Evolutionary conservation across 177 flowering plant genomes (phyloP), one percentile per base, ranked within the genome.

Genomic region (Vitis hybrid): DNA sequence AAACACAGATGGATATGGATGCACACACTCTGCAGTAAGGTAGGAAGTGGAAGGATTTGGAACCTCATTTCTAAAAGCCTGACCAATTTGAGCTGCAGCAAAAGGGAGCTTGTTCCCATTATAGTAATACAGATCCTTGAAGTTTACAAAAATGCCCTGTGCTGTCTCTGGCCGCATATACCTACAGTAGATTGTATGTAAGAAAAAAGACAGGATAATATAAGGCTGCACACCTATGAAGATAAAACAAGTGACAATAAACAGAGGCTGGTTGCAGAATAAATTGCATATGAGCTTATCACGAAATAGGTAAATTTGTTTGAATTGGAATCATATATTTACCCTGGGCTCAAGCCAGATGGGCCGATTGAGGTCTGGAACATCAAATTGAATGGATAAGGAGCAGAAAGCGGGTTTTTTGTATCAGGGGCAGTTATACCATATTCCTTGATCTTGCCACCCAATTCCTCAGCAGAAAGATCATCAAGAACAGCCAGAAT

Each of bases 81-180:
- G 99, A 19, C 99, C 99, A 82, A 93, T 95, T 74, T 94, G 98
- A 18, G 98, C 98, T 3, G 98, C 98, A 55, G 97, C 98, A 85
- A 94, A 94, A 2, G 98, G 98, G 33, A 94, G 94, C 80, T 89
- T 94, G 82, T 85, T 89, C 39, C 98, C 98, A 77, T 94, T 94
- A 74, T 93, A 94, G 73, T 94, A 94, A 73, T 94, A 94, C 74
- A 94, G 76, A 65, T 93, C 97, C 74, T 87, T 90, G 74, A 94
- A 94, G 69, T 94, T 94, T 13, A 94, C 99, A 83, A 94, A 94
- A 55, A 94, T 94, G 63, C 99, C 99, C 75, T 94, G 99, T 4
- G 99, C 99, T 15, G 99, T 94, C 76, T 94, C 99, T 31, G 99
- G 99, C 3, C 99, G 93, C 97, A 94, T 88, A 61, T 77, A 94